These are phyloP conservation scores for Populus ilicifolia DNA, from an alignment of 345 rosid species.

Conservation along the genomic window DNA sequence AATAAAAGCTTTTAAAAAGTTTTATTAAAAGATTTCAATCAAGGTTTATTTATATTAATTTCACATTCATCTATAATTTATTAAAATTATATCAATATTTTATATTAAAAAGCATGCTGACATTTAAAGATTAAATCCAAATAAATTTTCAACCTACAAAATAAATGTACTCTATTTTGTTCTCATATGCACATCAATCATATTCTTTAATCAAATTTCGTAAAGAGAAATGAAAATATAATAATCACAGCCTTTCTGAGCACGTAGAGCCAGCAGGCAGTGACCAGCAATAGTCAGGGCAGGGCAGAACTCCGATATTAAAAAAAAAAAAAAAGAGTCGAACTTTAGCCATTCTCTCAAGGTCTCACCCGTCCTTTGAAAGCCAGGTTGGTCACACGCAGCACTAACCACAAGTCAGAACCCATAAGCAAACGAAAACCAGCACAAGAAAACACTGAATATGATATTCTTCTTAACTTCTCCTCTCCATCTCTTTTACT, in stretches of 20 bases:
- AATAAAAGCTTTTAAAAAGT: too few species aligned
- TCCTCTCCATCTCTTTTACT: neutral
- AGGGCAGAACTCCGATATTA: neutral
- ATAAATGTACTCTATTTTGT: neutral
- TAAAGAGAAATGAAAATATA: neutral
- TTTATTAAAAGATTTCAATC: too few species aligned
- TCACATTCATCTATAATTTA: neutral
- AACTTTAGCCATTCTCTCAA: conserved; percentile 6
- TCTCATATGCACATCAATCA: neutral
- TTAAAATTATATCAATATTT: neutral
- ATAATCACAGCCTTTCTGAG: neutral
- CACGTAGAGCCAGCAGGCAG: neutral
- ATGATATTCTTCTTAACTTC: neutral
- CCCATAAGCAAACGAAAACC: neutral
- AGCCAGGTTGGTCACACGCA: neutral
- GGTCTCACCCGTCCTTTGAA: neutral
- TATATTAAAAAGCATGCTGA: neutral
- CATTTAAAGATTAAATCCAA: neutral
- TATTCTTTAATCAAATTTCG: too few species aligned
- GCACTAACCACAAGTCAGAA: conserved; percentile 13
- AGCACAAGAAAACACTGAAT: neutral
- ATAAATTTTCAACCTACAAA: neutral
- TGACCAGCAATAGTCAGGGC: neutral
- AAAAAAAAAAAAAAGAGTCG: neutral
- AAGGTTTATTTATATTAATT: neutral